Evolutionary conservation across 306 rosid species (phyloP).

Genomic region (Medicago arabica): DNA sequence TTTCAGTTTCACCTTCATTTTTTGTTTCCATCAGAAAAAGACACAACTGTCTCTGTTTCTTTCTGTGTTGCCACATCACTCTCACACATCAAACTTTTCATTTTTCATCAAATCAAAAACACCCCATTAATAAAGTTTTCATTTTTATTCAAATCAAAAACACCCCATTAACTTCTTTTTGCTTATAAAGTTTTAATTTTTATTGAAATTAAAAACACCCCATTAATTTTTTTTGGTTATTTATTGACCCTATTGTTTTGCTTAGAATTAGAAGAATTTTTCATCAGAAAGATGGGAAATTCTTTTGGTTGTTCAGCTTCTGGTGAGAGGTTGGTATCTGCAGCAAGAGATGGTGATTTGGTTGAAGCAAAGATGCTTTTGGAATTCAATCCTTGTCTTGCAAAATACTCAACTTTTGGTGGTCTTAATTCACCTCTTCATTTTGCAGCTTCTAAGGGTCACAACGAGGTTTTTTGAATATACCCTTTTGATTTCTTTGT

Average conservation of each 20-base stretch:
- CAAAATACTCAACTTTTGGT: constrained; percentile 93
- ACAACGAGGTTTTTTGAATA: constrained; percentile 70
- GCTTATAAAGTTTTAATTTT: constrained; percentile 8
- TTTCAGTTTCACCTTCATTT: background rate
- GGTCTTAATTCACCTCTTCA: constrained; percentile 98
- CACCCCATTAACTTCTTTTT: too few species aligned
- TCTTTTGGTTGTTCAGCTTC: constrained; percentile 98
- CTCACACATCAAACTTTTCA: background rate
- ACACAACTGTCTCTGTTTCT: background rate
- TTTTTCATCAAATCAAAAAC: too few species aligned
- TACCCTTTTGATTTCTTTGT: background rate
- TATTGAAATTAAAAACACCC: constrained; percentile 24
- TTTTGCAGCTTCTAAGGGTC: constrained; percentile 98
- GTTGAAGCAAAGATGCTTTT: constrained; percentile 93
- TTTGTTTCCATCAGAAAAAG: background rate
- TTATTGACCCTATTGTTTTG: constrained; percentile 45
- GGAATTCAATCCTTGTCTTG: constrained; percentile 88
- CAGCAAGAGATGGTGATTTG: constrained; percentile 97
- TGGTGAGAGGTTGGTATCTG: constrained; percentile 94
- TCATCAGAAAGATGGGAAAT: constrained; percentile 68
- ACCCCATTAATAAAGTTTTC: too few species aligned
- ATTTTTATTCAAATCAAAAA: background rate
- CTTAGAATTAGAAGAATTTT: constrained; percentile 35
- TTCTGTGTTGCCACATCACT: background rate
- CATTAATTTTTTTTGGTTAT: constrained; percentile 25